Evolutionary conservation across 2,329 filamentous ascomycete genomes (phyloP), one percentile per base, ranked within the genome.

Genomic region (Raffaelea arxii): DNA sequence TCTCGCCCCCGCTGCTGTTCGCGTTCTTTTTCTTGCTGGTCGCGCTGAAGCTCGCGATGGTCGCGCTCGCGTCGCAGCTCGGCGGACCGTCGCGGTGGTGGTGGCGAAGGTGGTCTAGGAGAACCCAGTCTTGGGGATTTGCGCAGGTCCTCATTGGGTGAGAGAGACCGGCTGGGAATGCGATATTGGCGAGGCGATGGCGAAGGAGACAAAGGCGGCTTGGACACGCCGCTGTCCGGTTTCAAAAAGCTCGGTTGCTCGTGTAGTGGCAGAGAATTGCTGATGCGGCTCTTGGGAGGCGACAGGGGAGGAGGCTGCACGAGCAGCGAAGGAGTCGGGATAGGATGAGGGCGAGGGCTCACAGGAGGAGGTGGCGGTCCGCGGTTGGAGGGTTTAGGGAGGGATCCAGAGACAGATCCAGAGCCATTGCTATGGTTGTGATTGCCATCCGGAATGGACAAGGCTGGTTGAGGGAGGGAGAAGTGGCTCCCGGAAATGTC

Each of bases 301-400:
- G 84, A 87, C 44, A 74, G 74, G 5, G 85, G 85, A 38, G 84
- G 85, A 38, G 84, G 82, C 46, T 86, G 75, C 41, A 89, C 68
- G 5, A 74, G 77, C 48, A 90, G 77, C 25, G 80, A 72, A 18
- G 86, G 84, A 25, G 80, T 74, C n/a, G 63, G 62, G 18, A 62
- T 51, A 23, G 68, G 67, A 18, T 60, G 65, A 1, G 69, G 67
- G 18, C 60, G 65, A 1, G 69, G 69, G 37, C 65, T 70, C 52
- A 68, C 41, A 1, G 77, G 72, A 25, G 69, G 67, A 16, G 71
- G 63, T 40, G 68, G 63, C 47, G 65, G 64, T 53, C 71, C 59
- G 43, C 66, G 65, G 53, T 68, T 63, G 64, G 77, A 70, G 25
- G 56, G 50, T 27, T 56, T 55, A 23, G 55, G 55, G 38, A 32